Evolutionary conservation across 2,329 filamentous ascomycete species (phyloP), one percentile per base, ranked within the genome.

Genomic region (Trichoderma sp.): DNA sequence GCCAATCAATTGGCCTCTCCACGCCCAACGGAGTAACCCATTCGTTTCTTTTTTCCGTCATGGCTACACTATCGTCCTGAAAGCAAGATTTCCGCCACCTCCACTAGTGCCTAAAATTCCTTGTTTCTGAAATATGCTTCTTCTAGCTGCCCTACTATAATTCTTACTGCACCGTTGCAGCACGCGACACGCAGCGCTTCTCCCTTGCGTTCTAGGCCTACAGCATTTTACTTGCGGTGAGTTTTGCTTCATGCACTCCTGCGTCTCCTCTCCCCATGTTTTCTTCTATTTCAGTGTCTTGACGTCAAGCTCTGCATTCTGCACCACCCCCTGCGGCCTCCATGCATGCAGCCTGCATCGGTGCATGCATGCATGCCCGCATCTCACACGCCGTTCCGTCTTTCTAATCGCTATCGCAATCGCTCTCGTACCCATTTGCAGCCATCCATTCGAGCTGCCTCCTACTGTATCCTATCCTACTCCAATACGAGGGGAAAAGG

Each of bases 171-270:
- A n/a, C n/a, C 11, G 11, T 16, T 43, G 37, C 16, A n/a, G 37
- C 19, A 7, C 13, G 37, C 16, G 3, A 11, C 16, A 40, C 14
- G 40, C 21, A 57, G n/a, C 14, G 16, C 35, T 29, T 57, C 13
- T 6, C 21, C n/a, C 11, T 57, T 21, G 1, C 31, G 4, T 10
- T 33, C 10, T 33, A 27, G 27, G 27, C 27, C 27, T 27, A 33
- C 29, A 31, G 29, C 29, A n/a, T 31, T 29, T 35, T 14, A 21
- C 55, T 58, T 58, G 31, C 55, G 33, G 29, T 58, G 29, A 61
- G 43, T 37, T 27, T 37, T 37, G 53, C 29, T 19, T 59, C 63
- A 67, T 67, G 63, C 63, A 59, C 63, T 59, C 63, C 63, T 67
- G 63, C 63, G 37, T 67, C 21, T 33, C 16, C 40, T 8, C 40